phyloP scores from a whole-genome alignment of 805 yeast species.

The Cyberlindnera mycetangii region DNA sequence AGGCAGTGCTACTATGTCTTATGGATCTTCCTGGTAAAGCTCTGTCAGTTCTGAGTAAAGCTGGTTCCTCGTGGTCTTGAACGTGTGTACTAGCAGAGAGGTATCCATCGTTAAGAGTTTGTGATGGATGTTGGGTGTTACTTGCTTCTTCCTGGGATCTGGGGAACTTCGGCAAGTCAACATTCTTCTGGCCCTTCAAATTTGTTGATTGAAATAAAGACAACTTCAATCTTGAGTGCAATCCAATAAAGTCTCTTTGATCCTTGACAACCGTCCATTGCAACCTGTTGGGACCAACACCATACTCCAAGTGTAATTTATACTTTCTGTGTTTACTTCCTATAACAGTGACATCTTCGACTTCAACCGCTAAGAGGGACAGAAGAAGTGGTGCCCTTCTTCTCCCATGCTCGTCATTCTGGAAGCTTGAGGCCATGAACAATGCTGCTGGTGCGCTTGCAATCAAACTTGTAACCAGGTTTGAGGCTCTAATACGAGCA shows the following conservation, averaged over 20 bases:
- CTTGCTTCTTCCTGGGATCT: too few relatives aligned
- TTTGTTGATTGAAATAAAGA: slow-evolving; percentile 39
- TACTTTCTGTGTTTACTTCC: slow-evolving; percentile 39
- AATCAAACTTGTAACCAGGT: slow-evolving; percentile 49
- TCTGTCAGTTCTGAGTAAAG: background rate
- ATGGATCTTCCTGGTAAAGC: background rate
- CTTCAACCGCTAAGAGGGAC: slow-evolving; percentile 64
- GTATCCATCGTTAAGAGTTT: slow-evolving; percentile 25
- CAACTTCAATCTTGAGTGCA: slow-evolving; percentile 68
- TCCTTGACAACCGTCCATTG: slow-evolving; percentile 79
- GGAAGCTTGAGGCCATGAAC: slow-evolving; percentile 69
- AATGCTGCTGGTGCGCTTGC: slow-evolving; percentile 74
- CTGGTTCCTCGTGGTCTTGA: background rate
- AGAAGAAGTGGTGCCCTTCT: slow-evolving; percentile 81
- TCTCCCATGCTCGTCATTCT: slow-evolving; percentile 71
- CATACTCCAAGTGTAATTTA: slow-evolving; percentile 81
- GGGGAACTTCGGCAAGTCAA: too few relatives aligned
- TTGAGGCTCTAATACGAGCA: slow-evolving; percentile 35
- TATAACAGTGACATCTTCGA: slow-evolving; percentile 46
- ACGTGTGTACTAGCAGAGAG: slow-evolving; percentile 15
- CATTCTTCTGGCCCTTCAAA: slow-evolving; percentile 26
- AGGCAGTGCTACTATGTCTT: background rate
- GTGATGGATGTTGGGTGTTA: too few relatives aligned
- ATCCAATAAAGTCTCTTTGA: slow-evolving; percentile 63
- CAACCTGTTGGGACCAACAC: slow-evolving; percentile 74